Base-by-base conservation (phyloP, 2,329 filamentous ascomycete species). In the Epichloe uncinata region DNA sequence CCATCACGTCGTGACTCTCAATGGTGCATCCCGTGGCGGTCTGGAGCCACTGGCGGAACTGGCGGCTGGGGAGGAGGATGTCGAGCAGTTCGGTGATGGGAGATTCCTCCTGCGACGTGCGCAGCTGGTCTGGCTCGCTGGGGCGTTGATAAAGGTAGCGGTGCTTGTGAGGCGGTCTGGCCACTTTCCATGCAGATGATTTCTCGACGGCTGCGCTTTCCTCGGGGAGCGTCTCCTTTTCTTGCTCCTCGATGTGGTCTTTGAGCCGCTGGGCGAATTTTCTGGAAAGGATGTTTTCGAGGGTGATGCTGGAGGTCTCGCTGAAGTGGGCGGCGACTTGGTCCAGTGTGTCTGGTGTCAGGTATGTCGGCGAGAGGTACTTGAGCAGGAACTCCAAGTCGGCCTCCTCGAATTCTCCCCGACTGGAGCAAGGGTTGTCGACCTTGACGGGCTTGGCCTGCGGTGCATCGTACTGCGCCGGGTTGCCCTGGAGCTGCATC, bases 81-180 rank as follows among this genome's bases (percentile, higher is more conserved):
- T 95, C 81, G 11, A 96, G 68, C 8, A 98, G 73, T 63, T 94
- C 87, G 49, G 83, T 79, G 52, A 94, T 75, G 0, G 87, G 77
- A 13, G 77, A 78, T 47, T 71, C 66, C 42, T 73, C 67, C 41
- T 66, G 57, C 3, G 63, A 59, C 5, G 63, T 61, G 44, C 64
- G 64, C 47, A 65, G 56, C 47, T 69, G 57, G 51, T 66, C 54
- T 45, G 66, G 54, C 48, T 68, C 66, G 46, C 60, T 73, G 56
- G 68, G 71, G 57, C 88, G 81, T 52, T 87, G 77, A 67, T 93
- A 98, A 2, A 95, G 73, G 65, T 85, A 98, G 13, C 90, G 86
- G 63, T 96, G 89, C 71, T 98, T 98, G 70, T 98, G 90, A 0
- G 93, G 93, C 38, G 93, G 93, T 34, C 80, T 78, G 6, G 93